Evolutionary conservation across 768 basidiomycete genomes (phyloP), one percentile per base, ranked within the genome.

Genomic region (Hydnum rufescens): DNA sequence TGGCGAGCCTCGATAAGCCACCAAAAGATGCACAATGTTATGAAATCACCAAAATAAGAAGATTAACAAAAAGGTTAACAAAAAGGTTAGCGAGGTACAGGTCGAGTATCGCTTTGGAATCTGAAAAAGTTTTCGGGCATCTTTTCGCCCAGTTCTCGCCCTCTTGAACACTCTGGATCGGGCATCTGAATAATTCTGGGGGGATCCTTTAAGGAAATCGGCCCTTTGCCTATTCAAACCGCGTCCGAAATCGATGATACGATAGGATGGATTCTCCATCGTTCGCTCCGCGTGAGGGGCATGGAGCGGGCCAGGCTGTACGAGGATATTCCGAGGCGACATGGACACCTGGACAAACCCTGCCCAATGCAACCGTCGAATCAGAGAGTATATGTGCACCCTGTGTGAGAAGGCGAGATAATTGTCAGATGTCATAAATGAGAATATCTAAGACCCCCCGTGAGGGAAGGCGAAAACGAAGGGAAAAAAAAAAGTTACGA

Each of bases 171-270:
- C n/a, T n/a, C n/a, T n/a, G n/a, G n/a, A n/a, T n/a, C n/a, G n/a
- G n/a, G n/a, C n/a, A n/a, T n/a, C n/a, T n/a, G n/a, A n/a, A n/a
- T n/a, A n/a, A n/a, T n/a, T n/a, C n/a, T n/a, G n/a, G n/a, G n/a
- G n/a, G n/a, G n/a, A n/a, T n/a, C n/a, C n/a, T n/a, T n/a, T n/a
- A n/a, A n/a, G n/a, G n/a, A n/a, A n/a, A n/a, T n/a, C n/a, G n/a
- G n/a, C n/a, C n/a, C n/a, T n/a, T n/a, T n/a, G 36, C 36, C n/a
- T n/a, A n/a, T n/a, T n/a, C n/a, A n/a, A n/a, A n/a, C 53, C 53
- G 8, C 53, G 51, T 4, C 53, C 54, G 50, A 55, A 55, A 30
- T 55, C 54, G 29, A 55, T 55, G n/a, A 53, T 31, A 5, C 54
- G 25, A 26, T 44, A 55, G 32, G 48, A 51, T 3, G 54, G 54